Percentiles rank a stretch among this genome's conserved stretches.
These are phyloP conservation scores for Sporisorium scitamineum DNA, from an alignment of 1,284 basidiomycete species.

Conservation along the genomic window DNA sequence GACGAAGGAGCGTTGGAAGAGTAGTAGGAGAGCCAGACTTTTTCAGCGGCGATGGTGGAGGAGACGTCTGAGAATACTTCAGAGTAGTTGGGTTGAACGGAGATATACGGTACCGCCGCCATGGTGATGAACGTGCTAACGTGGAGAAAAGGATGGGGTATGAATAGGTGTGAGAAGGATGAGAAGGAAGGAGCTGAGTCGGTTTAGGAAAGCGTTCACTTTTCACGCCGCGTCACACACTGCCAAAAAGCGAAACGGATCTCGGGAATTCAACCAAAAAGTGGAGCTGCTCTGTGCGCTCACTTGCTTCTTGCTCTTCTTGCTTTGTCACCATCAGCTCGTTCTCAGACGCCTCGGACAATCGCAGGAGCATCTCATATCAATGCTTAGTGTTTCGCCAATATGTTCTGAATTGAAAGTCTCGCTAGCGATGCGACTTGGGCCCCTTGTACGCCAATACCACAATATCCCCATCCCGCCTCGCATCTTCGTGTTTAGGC, in stretches of 20 bases:
- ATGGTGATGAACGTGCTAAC: slow-evolving; percentile 17
- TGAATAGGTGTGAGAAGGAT: neutral
- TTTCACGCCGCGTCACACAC: slow-evolving; percentile 2
- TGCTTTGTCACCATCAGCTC: neutral
- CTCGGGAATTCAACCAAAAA: slow-evolving; percentile 5
- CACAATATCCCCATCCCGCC: slow-evolving; percentile 79
- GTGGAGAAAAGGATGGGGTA: neutral
- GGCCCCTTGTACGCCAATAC: slow-evolving; percentile 73
- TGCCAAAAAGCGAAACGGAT: slow-evolving; percentile 2
- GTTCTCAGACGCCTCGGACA: neutral
- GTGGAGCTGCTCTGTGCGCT: slow-evolving; percentile 25
- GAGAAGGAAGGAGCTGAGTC: slow-evolving; percentile 2
- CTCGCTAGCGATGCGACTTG: slow-evolving; percentile 5
- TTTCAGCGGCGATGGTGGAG: slow-evolving; percentile 75
- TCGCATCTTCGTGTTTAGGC: slow-evolving; percentile 81
- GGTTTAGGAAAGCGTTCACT: neutral
- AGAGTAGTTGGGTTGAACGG: slow-evolving; percentile 76
- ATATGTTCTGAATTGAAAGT: neutral
- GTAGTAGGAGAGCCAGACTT: slow-evolving; percentile 81
- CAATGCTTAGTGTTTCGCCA: no score
- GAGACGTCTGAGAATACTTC: slow-evolving; percentile 75
- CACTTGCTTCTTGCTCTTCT: neutral
- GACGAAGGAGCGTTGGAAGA: slow-evolving; percentile 48
- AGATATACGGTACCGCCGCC: slow-evolving; percentile 69
- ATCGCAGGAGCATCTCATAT: neutral